Conservation (phyloP, 2,329 filamentous ascomycete species). For the Lojkania enalia region DNA sequence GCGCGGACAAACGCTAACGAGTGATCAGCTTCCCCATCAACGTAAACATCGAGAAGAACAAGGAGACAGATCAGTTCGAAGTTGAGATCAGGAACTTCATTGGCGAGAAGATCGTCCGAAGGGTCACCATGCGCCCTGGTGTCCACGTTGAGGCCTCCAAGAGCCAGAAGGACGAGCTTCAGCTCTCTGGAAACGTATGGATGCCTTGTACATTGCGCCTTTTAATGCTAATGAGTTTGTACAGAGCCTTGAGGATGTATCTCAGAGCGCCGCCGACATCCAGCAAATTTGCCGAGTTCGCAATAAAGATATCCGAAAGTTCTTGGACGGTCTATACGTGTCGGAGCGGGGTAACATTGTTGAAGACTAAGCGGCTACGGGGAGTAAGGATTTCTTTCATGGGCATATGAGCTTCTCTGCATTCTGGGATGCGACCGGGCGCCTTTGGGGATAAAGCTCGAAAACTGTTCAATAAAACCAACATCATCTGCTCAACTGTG, state of each 20-base stretch:
- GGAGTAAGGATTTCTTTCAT: conserved; percentile 45
- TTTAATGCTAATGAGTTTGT: conserved; percentile 20
- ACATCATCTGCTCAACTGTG: conserved; percentile 23
- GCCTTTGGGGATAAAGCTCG: conserved; percentile 43
- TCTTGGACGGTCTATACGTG: conserved; percentile 99
- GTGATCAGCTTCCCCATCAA: conserved; percentile 89
- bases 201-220: background rate
- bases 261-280: conserved; percentile 97
- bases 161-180: conserved; percentile 96
- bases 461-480: conserved; percentile 46
- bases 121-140: conserved; percentile 83
- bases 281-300: conserved; percentile 99
- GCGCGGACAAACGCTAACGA: no score
- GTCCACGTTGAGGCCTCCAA: conserved; percentile 89
- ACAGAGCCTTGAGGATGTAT: conserved; percentile 86
- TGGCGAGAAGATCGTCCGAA: conserved; percentile 96
- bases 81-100: conserved; percentile 87
- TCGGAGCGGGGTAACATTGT: conserved; percentile 97
- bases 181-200: conserved; percentile 77
- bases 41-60: conserved; percentile 98
- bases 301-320: conserved; percentile 99
- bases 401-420: conserved; percentile 47
- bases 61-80: conserved; percentile 82
- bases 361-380: conserved; percentile 56
- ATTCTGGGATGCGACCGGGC: conserved; percentile 43